Evolutionary conservation across 129 eudicot species (phyloP), one percentile per base, ranked within the genome.

Genomic region (Artemisia argyi): DNA sequence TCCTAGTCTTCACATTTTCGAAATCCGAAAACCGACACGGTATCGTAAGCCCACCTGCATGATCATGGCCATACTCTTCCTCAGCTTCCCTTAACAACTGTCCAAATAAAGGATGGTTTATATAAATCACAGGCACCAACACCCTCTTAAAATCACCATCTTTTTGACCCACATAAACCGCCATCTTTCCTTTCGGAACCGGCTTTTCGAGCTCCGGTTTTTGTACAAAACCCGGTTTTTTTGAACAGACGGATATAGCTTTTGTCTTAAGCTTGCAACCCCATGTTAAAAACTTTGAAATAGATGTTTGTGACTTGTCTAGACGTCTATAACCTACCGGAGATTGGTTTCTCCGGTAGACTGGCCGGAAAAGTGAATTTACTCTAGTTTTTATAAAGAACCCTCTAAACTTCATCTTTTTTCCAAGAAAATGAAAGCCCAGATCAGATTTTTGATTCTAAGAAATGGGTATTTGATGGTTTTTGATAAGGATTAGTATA

Each of bases 11-110:
- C 14, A 93, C 89, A 13, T 64, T 81, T 82, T 93, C 92, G 56
- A 93, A 90, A 77, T 93, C 97, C 16, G 97, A 83, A 47, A 93
- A 78, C 84, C 83, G 97, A 73, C 98, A 93, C 17, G 98, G 97
- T 22, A 93, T 80, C 13, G 92, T 93, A 17, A 93, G 83, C 75
- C 97, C 96, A 69, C 98, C 98, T 50, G 97, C 87, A 44, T 93
- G 96, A 32, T 88, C 54, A 35, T 77, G 92, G 56, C 98, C 98
- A 74, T 66, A 93, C 75, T 89, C 91, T 73, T 84, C 83, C 71
- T 93, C 97, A 47, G 98, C 96, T 44, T 87, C 97, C 49, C 80
- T 82, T 70, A 93, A 66, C 73, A 93, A 64, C 82, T 86, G 83
- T 11, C 91, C 86, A 71, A 93, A 93, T 66, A 90, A 70, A 4